A percentile compares a stretch with the other conserved stretches of the same genome.
These are phyloP conservation scores for Gossypium anomalum DNA, from an alignment of 345 rosid genomes.

Conservation along the genomic window DNA sequence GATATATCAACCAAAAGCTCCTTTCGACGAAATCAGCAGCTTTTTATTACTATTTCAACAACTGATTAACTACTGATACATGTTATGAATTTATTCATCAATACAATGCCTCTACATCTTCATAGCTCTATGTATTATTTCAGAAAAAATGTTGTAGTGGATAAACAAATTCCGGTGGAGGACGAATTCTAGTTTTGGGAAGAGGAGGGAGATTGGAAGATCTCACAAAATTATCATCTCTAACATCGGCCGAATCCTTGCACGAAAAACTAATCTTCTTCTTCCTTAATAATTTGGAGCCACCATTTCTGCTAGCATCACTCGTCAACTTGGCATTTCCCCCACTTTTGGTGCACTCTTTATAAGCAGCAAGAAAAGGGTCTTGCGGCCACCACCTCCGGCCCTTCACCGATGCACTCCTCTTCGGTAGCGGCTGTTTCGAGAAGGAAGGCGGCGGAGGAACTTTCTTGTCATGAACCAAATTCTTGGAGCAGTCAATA, in stretches of 20 bases:
- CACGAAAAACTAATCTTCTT: slow-evolving; percentile 40
- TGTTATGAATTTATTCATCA: neutral
- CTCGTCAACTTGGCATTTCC: slow-evolving; percentile 9
- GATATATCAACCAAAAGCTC: no score
- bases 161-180: neutral
- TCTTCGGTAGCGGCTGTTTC: slow-evolving; percentile 12
- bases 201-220: slow-evolving; percentile 42
- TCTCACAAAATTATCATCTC: slow-evolving; percentile 37
- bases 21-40: neutral
- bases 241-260: slow-evolving; percentile 47
- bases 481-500: neutral
- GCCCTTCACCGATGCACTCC: slow-evolving; percentile 39
- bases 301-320: neutral
- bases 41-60: neutral
- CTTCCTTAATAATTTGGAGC: slow-evolving; percentile 13
- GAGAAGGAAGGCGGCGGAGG: slow-evolving; percentile 46
- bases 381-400: slow-evolving; percentile 34
- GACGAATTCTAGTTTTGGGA: slow-evolving; percentile 31
- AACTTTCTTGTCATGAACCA: slow-evolving; percentile 18
- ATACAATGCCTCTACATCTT: neutral
- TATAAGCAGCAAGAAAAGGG: slow-evolving; percentile 61
- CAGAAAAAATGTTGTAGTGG: neutral
- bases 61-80: no score
- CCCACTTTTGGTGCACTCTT: slow-evolving; percentile 49
- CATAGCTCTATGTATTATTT: neutral